A percentile compares a stretch with the other conserved stretches of the same genome.
Evolutionary conservation across 129 eudicot genomes (phyloP).

Genomic region (Pittosporum tobira): DNA sequence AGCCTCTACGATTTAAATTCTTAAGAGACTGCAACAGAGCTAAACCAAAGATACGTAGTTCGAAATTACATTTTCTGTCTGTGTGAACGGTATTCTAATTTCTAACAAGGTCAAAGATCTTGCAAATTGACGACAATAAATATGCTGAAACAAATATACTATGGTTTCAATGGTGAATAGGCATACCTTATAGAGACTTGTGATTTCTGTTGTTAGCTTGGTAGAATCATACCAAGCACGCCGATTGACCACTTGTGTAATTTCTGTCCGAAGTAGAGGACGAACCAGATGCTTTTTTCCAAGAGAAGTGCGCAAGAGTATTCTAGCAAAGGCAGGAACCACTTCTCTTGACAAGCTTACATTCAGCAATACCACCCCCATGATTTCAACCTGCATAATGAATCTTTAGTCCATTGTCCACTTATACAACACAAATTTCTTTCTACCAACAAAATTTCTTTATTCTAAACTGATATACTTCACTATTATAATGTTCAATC

Average conservation of each 20-base stretch:
- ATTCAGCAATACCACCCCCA: constrained; percentile 68
- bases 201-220: constrained; percentile 74
- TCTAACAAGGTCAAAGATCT: constrained; percentile 3
- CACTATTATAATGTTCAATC: no score
- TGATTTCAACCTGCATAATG: constrained; percentile 55
- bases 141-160: neutral
- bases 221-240: constrained; percentile 98
- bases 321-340: constrained; percentile 92
- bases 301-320: constrained; percentile 75
- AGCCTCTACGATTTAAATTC: neutral
- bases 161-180: neutral
- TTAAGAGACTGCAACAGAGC: neutral
- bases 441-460: no score
- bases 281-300: constrained; percentile 84
- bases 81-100: neutral
- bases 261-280: constrained; percentile 83
- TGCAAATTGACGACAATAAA: neutral
- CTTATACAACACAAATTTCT: neutral
- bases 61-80: neutral
- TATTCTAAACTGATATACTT: no score
- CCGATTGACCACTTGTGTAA: constrained; percentile 80
- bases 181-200: constrained; percentile 79
- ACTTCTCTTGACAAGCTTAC: constrained; percentile 84
- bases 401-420: neutral
- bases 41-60: neutral